These are phyloP conservation scores for Phaeolepiota aurea DNA, from an alignment of 768 basidiomycete genomes.

Conservation along the genomic window DNA sequence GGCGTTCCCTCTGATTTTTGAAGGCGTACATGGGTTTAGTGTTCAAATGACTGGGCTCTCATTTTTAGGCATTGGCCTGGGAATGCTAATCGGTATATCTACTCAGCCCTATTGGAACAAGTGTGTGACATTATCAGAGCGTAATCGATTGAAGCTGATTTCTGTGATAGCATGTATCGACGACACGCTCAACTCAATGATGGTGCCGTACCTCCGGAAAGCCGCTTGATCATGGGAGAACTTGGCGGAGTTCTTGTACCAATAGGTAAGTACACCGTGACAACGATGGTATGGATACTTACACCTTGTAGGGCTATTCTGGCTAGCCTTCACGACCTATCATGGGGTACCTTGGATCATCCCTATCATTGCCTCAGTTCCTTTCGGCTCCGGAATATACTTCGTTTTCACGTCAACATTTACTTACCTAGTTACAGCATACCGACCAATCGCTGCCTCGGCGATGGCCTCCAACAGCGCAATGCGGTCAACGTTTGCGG, in stretches of 20 bases:
- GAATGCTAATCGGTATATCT: conserved; percentile 40
- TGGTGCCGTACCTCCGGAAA: conserved; percentile 55
- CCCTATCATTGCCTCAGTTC: conserved; percentile 54
- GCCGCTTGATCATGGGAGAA: conserved; percentile 57
- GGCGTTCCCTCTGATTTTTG: conserved; percentile 49
- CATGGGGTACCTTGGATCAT: conserved; percentile 53
- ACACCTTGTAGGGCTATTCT: conserved; percentile 44
- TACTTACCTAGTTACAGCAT: conserved; percentile 64
- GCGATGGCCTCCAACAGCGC: conserved; percentile 64
- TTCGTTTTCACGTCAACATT: conserved; percentile 67
- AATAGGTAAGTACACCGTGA: conserved; percentile 33
- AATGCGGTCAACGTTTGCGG: conserved; percentile 52
- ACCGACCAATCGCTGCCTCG: conserved; percentile 57
- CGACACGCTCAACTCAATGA: conserved; percentile 27
- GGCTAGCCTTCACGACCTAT: conserved; percentile 51
- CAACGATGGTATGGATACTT: too few relatives aligned
- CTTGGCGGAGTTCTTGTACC: conserved; percentile 62
- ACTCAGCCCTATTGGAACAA: conserved; percentile 50
- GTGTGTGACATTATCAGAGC: conserved; percentile 20
- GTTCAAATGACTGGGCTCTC: conserved; percentile 44
- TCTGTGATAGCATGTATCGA: conserved; percentile 30
- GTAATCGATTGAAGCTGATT: too few relatives aligned
- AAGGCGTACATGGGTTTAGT: conserved; percentile 36
- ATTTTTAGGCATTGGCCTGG: conserved; percentile 56
- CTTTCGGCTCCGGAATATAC: conserved; percentile 58